Evolutionary conservation across 176 grass and related monocot genomes (phyloP).

Genomic region (Carex parvula): DNA sequence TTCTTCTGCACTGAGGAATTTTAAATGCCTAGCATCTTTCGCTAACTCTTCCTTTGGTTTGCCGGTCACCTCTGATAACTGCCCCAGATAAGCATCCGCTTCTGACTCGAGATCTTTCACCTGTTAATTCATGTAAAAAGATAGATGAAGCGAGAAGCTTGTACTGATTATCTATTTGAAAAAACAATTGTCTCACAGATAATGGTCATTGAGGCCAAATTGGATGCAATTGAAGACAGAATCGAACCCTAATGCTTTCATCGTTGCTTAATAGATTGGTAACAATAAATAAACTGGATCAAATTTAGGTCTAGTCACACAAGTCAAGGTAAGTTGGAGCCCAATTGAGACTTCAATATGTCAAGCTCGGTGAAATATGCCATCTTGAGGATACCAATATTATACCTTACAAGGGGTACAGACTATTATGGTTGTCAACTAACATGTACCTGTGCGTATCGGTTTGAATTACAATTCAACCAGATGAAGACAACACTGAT

Average conservation of each 20-base stretch:
- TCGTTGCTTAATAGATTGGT: background rate
- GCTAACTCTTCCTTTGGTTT: constrained; percentile 75
- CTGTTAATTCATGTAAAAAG: constrained; percentile 23
- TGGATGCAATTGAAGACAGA: background rate
- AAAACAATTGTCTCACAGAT: background rate
- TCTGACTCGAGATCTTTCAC: constrained; percentile 82
- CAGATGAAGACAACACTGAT: background rate
- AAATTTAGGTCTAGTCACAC: background rate
- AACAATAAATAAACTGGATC: background rate
- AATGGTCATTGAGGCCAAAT: background rate
- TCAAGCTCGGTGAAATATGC: background rate
- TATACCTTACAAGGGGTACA: background rate
- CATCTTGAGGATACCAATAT: background rate
- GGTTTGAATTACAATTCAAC: background rate
- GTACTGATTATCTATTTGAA: constrained; percentile 5
- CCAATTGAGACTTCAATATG: background rate
- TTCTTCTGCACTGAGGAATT: constrained; percentile 67
- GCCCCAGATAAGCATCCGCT: constrained; percentile 62
- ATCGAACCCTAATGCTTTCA: background rate
- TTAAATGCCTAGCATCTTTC: constrained; percentile 54
- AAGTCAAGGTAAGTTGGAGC: background rate
- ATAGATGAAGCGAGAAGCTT: background rate
- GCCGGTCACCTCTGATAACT: constrained; percentile 54
- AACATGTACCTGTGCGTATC: background rate
- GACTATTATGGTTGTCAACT: background rate